phyloP scores from a whole-genome alignment of 1,139 yeast species.

The Scheffersomyces lignicola region DNA sequence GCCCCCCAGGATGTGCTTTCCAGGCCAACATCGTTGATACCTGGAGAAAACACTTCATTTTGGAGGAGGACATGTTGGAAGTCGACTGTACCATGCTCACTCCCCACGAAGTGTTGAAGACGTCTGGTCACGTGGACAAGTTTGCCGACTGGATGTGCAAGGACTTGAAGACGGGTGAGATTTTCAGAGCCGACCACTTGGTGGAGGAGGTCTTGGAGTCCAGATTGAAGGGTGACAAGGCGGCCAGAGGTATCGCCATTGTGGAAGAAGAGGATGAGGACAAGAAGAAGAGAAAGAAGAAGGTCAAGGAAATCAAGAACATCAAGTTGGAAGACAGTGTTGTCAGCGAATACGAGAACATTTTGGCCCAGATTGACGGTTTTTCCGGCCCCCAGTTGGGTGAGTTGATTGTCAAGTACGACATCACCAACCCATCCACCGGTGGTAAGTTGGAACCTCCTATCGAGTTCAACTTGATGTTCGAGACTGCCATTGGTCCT shows the following conservation, averaged over 20 bases:
- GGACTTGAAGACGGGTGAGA: constrained; percentile 94
- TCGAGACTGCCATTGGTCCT: constrained; percentile 98
- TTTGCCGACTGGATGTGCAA: constrained; percentile 99
- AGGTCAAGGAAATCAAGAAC: constrained; percentile 93
- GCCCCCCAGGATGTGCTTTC: constrained; percentile 99
- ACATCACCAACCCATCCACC: constrained; percentile 89
- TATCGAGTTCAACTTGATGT: constrained; percentile 95
- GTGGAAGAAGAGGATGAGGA: constrained; percentile 62
- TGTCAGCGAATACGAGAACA: constrained; percentile 76
- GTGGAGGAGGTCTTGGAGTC: constrained; percentile 97
- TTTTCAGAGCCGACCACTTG: constrained; percentile 96
- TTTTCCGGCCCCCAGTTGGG: constrained; percentile 92
- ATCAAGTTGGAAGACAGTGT: constrained; percentile 79
- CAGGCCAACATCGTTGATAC: constrained; percentile 92
- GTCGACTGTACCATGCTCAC: constrained; percentile 98
- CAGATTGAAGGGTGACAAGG: constrained; percentile 93
- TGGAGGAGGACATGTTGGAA: constrained; percentile 98
- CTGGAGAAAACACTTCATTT: constrained; percentile 97
- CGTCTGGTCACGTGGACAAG: constrained; percentile 98
- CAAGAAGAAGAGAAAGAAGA: constrained; percentile 82
- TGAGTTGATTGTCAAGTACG: constrained; percentile 74
- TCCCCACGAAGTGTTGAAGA: constrained; percentile 94
- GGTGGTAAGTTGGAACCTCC: constrained; percentile 88
- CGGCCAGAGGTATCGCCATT: constrained; percentile 77
- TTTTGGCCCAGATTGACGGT: constrained; percentile 94